Base-by-base conservation (phyloP, 176 grass and related monocot species). In the Oryza coarctata region DNA sequence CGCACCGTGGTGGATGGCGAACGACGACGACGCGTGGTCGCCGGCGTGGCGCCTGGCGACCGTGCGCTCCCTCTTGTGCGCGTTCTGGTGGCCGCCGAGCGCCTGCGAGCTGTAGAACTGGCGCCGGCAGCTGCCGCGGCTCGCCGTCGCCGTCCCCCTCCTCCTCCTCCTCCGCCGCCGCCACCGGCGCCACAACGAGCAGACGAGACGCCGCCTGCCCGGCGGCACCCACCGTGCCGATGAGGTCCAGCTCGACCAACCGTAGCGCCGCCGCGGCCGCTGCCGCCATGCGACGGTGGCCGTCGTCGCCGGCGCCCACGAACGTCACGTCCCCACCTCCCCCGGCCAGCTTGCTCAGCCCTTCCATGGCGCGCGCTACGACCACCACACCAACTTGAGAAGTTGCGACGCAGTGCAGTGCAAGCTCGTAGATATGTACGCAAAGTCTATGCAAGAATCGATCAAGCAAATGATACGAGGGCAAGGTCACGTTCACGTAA, bases 51-150 rank as follows among this genome's bases (percentile, higher is more conserved):
- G 71, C 71, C 85, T 78, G 5, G 77, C 82, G 77, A 88, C 33
- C 35, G 40, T 69, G 26, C 78, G 79, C 77, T 85, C 83, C 25
- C 88, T 73, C 88, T 97, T 97, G 89, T 97, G 94, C 38, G 92
- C 94, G 55, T 97, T 97, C 87, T 97, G 94, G 80, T 97, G 94
- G 32, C 94, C 94, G 3, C 94, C 94, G 13, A 97, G 88, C 7
- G 94, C 94, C 68, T 97, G 94, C 9, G 92, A 97, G 88, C 86
- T 98, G 73, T 88, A 75, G 82, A 98, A 98, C 85, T 95, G 66
- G 3, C 82, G 81, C 57, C 78, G 76, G 90, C 90, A 89, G 82
- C 62, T 82, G 90, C 86, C 67, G 40, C 31, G 89, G 89, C 86
- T 89, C 85, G 1, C 12, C 18, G 9, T 9, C 49, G 6, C 6